Base-by-base conservation (phyloP, 805 yeast species). In the Starmerella apis region DNA sequence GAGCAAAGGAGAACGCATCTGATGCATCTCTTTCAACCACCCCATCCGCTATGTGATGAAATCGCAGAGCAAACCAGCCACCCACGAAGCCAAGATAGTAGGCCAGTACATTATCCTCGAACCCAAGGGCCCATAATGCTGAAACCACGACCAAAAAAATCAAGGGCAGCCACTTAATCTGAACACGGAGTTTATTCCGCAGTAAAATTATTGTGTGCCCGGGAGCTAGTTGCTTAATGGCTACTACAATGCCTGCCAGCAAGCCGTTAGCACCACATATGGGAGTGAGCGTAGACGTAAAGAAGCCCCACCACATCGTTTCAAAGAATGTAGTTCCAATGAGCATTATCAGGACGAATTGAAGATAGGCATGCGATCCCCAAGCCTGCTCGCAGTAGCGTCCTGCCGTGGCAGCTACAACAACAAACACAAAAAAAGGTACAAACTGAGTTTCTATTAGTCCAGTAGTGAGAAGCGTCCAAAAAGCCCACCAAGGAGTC, bases 1-100 rank as follows among this genome's bases (percentile, higher is more conserved):
- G 81, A 28, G 81, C 80, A 54, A 88, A 72, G 49, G 84, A 79
- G 70, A 88, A 88, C 1, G 90, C 83, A 57, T 88, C 96, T 0
- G 92, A 80, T 0, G 96, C 94, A 64, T 87, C 96, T 33, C 96
- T 96, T 24, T 75, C 65, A 10, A 80, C 67, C 62, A 30, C 57
- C 14, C 49, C 61, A 80, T 52, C 80, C 67, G n/a, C 71, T 63
- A 60, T 27, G 28, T 86, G 92, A 68, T 68, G 80, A 65, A 86
- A 88, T 56, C 97, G 74, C 58, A 88, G 71, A 63, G 86, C 90
- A 43, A 68, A 62, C 85, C 90, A 88, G 16, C 88, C 71, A 2
- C 78, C 68, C 44, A 84, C 65, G 59, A 88, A 86, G 7, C 73
- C 73, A 2, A 59, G 25, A 62, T 64, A 61, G 23, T 66, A 63